Percentiles rank a stretch among this genome's conserved stretches.
These are phyloP conservation scores for Coniochaeta prunicola DNA, from an alignment of 2,329 filamentous ascomycete species.

Conservation along the genomic window DNA sequence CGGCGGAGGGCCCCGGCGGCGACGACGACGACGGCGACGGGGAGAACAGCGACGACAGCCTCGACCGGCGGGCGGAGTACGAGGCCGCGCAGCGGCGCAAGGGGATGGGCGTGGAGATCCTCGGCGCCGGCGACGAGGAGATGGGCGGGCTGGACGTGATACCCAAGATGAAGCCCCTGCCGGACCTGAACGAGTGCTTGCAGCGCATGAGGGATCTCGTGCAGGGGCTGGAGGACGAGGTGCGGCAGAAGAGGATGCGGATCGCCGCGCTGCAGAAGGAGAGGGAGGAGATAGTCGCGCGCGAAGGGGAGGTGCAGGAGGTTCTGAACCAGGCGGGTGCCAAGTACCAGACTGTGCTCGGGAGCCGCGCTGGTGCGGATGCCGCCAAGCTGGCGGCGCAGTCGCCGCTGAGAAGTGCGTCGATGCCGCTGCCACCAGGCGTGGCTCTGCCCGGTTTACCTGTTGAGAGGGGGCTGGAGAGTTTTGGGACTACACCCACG, in stretches of 20 bases:
- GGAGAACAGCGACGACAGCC: slow-evolving; percentile 49
- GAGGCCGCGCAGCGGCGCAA: slow-evolving; percentile 79
- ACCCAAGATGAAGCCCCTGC: slow-evolving; percentile 70
- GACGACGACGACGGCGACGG: slow-evolving; percentile 40
- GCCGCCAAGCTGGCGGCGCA: slow-evolving; percentile 14
- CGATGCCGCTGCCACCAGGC: slow-evolving; percentile 11
- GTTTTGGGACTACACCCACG: slow-evolving; percentile 36
- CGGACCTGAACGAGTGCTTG: slow-evolving; percentile 62
- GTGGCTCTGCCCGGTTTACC: slow-evolving; percentile 9
- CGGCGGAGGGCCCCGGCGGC: slow-evolving; percentile 48
- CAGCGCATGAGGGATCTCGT: slow-evolving; percentile 56
- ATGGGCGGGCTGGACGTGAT: slow-evolving; percentile 30
- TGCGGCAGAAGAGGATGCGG: slow-evolving; percentile 50
- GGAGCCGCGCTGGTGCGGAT: slow-evolving; percentile 10
- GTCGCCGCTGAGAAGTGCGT: slow-evolving; percentile 18
- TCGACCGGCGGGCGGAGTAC: slow-evolving; percentile 69
- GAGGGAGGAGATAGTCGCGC: slow-evolving; percentile 56
- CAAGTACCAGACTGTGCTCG: slow-evolving; percentile 41
- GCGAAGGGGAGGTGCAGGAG: slow-evolving; percentile 74
- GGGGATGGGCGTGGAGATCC: slow-evolving; percentile 69
- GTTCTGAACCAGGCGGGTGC: slow-evolving; percentile 76
- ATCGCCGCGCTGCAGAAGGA: slow-evolving; percentile 63
- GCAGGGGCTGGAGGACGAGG: slow-evolving; percentile 54
- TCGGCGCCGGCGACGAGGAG: slow-evolving; percentile 33
- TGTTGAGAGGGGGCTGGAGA: slow-evolving; percentile 36